These are phyloP conservation scores for Phytophthora constricta DNA, from an alignment of 352 stramenopile species.

Conservation along the genomic window DNA sequence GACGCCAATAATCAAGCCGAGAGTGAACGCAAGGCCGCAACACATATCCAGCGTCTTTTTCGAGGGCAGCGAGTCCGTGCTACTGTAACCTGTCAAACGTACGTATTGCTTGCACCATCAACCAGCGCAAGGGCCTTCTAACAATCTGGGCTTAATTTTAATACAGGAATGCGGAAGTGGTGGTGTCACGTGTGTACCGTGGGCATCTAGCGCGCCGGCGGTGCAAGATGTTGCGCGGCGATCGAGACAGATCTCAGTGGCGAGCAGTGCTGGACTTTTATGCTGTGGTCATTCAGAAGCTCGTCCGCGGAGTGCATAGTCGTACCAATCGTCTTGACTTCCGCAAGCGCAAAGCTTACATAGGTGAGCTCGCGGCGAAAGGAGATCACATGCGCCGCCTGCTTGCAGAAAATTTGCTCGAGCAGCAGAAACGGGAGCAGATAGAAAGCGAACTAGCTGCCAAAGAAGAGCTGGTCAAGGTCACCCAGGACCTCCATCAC, in stretches of 20 bases:
- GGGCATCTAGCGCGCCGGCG: constrained; percentile 55
- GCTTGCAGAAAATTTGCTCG: constrained; percentile 47
- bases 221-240: constrained; percentile 28
- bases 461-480: constrained; percentile 51
- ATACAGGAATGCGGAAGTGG: constrained; percentile 53
- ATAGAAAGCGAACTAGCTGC: constrained; percentile 40
- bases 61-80: constrained; percentile 61
- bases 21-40: constrained; percentile 44
- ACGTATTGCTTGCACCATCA: constrained; percentile 5
- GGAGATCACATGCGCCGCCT: constrained; percentile 55
- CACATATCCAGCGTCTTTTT: constrained; percentile 71
- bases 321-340: constrained; percentile 60
- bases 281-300: constrained; percentile 64
- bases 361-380: constrained; percentile 55
- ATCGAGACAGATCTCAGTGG: constrained; percentile 28
- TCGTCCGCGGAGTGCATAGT: constrained; percentile 53
- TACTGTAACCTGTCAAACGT: constrained; percentile 45
- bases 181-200: constrained; percentile 64
- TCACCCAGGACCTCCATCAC: constrained; percentile 71
- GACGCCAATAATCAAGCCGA: constrained; percentile 54
- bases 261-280: constrained; percentile 53
- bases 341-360: constrained; percentile 62
- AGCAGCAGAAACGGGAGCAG: constrained; percentile 56
- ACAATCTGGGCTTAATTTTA: constrained; percentile 8
- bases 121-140: no score